These are phyloP conservation scores for Podosphaera aphanis DNA, from an alignment of 2,329 filamentous ascomycete genomes.

Conservation along the genomic window DNA sequence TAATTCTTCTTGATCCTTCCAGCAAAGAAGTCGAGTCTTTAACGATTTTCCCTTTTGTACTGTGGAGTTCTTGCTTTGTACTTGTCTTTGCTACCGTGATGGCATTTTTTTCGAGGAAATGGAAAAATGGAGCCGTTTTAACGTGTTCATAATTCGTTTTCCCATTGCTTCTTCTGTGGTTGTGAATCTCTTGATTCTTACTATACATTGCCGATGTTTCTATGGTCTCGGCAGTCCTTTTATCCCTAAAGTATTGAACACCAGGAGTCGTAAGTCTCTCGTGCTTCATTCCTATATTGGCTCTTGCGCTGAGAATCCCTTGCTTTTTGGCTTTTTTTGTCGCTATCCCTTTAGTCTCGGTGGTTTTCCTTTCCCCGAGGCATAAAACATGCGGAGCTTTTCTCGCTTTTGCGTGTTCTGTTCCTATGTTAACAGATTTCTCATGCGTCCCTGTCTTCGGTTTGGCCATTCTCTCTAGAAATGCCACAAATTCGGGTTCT, in stretches of 20 bases:
- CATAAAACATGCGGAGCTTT: conserved; percentile 80
- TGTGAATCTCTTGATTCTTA: no score
- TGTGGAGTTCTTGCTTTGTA: conserved; percentile 25
- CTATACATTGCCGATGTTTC: no score
- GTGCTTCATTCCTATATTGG: no score
- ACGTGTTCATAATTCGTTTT: no score
- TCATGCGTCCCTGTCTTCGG: conserved; percentile 29
- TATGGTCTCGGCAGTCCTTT: no score
- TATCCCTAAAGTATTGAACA: no score
- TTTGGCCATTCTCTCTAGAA: conserved; percentile 70
- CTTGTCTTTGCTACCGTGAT: no score
- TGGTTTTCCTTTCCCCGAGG: conserved; percentile 77
- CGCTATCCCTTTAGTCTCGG: conserved; percentile 33
- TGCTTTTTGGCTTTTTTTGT: conserved; percentile 29
- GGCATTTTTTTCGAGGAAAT: no score
- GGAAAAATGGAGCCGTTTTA: no score
- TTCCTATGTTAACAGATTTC: conserved; percentile 7
- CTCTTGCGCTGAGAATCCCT: no score
- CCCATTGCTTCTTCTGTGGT: no score
- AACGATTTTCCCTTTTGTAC: conserved; percentile 25
- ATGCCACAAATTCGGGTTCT: conserved; percentile 85
- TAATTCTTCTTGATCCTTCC: conserved; percentile 27
- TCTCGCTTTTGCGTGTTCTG: conserved; percentile 33
- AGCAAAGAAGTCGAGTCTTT: conserved; percentile 26
- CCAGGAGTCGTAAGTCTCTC: no score